Conservation (phyloP, 164 flowering plant species). For the Tinospora cordifolia region DNA sequence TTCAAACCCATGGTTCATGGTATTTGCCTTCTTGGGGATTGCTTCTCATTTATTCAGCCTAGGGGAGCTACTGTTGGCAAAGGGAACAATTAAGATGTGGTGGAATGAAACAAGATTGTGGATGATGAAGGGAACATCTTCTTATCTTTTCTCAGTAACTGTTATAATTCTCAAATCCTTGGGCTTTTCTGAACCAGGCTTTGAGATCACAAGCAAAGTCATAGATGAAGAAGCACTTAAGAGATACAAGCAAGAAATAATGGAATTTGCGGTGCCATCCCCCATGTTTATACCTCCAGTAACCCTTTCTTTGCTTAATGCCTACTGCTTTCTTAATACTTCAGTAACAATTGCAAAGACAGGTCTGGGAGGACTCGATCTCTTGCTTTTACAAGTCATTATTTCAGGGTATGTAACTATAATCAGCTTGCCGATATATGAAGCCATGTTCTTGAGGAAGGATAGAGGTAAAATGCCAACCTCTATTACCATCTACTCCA, state of each 20-base stretch:
- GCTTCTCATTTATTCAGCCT: conserved; percentile 23
- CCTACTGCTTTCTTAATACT: conserved; percentile 13
- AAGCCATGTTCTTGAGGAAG: conserved; percentile 24
- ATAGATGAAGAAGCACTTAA: conserved; percentile 29
- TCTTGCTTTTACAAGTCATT: conserved; percentile 18
- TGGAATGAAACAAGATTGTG: conserved; percentile 48
- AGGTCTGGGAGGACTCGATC: conserved; percentile 9
- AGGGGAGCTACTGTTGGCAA: conserved; percentile 20
- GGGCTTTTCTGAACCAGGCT: conserved; percentile 34
- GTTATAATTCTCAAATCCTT: conserved; percentile 26
- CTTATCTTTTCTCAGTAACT: conserved; percentile 31
- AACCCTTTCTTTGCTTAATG: conserved; percentile 32
- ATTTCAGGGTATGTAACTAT: conserved; percentile 21
- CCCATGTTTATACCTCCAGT: conserved; percentile 32
- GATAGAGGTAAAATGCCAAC: conserved; percentile 28
- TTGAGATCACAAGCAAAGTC: conserved; percentile 35
- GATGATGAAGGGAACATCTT: conserved; percentile 36
- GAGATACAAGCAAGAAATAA: conserved; percentile 40
- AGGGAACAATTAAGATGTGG: conserved; percentile 34
- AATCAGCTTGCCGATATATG: conserved; percentile 22
- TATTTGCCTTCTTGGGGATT: conserved; percentile 25
- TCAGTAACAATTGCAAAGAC: neutral
- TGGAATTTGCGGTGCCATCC: conserved; percentile 39
- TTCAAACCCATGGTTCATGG: conserved; percentile 28
- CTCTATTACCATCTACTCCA: conserved; percentile 16